Percentiles rank a stretch among this genome's conserved stretches.
phyloP scores from a whole-genome alignment of 306 rosid species.

The Casuarina cunninghamiana region DNA sequence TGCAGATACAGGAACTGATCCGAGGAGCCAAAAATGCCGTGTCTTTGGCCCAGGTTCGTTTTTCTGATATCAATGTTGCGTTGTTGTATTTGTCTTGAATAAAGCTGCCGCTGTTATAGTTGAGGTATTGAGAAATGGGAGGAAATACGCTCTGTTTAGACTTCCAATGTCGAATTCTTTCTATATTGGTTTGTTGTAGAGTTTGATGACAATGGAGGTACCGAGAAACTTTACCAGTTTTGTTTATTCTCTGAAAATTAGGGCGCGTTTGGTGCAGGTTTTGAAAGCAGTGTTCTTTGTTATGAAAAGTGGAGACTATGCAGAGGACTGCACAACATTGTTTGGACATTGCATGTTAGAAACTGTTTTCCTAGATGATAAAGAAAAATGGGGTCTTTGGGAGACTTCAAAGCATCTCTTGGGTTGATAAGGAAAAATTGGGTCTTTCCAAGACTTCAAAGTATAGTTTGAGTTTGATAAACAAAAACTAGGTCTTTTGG shows the following conservation, averaged over 20 bases:
- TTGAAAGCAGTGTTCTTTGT: conserved; percentile 4
- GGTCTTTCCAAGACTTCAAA: conserved; percentile 12
- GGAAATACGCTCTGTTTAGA: neutral
- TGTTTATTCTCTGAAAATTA: conserved; percentile 3
- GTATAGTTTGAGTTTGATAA: conserved; percentile 5
- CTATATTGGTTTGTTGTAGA: conserved; percentile 19
- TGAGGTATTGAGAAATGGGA: conserved; percentile 32
- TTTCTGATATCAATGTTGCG: conserved; percentile 19
- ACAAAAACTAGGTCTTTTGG: conserved; percentile 17
- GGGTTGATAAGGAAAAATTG: conserved; percentile 7
- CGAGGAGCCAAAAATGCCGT: conserved; percentile 42
- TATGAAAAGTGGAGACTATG: conserved; percentile 13
- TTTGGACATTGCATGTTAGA: conserved; percentile 11
- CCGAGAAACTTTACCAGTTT: conserved; percentile 22
- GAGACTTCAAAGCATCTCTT: conserved; percentile 1
- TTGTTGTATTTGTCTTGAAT: conserved; percentile 14
- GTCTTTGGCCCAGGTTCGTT: conserved; percentile 62
- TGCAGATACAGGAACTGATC: conserved; percentile 53
- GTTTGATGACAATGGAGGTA: conserved; percentile 4
- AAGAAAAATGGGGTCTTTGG: conserved; percentile 17
- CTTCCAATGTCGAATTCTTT: conserved; percentile 15
- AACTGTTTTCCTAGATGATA: conserved; percentile 2
- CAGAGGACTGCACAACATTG: neutral
- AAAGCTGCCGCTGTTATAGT: conserved; percentile 1
- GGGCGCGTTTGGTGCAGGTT: conserved; percentile 14